A percentile compares a stretch with the other conserved stretches of the same genome.
phyloP scores from a whole-genome alignment of 2,329 filamentous ascomycete species.

The Cercospora zeina region DNA sequence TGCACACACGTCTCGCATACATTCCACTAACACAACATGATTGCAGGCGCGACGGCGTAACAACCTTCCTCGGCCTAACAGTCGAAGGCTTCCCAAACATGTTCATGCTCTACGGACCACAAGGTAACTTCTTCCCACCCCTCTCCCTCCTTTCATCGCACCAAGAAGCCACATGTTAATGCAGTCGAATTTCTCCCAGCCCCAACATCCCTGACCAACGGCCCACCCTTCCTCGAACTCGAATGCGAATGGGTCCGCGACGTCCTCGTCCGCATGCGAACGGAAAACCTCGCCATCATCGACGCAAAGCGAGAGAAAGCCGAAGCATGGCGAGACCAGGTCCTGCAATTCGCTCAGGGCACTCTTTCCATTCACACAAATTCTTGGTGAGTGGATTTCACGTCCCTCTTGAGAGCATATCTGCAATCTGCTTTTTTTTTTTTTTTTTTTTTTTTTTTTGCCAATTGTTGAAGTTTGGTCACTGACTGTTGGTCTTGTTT shows the following conservation, averaged over 20 bases:
- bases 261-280: conserved; percentile 43
- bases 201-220: conserved; percentile 50
- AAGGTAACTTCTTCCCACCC: conserved; percentile 1
- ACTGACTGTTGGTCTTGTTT: background rate
- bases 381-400: background rate
- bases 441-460: no score
- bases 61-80: conserved; percentile 44
- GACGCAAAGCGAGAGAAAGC: conserved; percentile 1
- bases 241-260: conserved; percentile 51
- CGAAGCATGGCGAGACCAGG: background rate
- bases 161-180: background rate
- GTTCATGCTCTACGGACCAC: conserved; percentile 34
- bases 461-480: no score
- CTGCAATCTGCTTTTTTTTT: no score
- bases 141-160: background rate
- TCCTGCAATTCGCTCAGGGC: background rate
- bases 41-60: conserved; percentile 36
- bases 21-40: background rate
- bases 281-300: conserved; percentile 39
- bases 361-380: background rate
- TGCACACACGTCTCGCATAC: background rate
- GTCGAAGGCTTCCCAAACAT: conserved; percentile 40
- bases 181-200: background rate
- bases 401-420: no score
- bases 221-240: conserved; percentile 47